These are phyloP conservation scores for Lasiodiplodia gonubiensis DNA, from an alignment of 2,329 filamentous ascomycete genomes.

Conservation along the genomic window DNA sequence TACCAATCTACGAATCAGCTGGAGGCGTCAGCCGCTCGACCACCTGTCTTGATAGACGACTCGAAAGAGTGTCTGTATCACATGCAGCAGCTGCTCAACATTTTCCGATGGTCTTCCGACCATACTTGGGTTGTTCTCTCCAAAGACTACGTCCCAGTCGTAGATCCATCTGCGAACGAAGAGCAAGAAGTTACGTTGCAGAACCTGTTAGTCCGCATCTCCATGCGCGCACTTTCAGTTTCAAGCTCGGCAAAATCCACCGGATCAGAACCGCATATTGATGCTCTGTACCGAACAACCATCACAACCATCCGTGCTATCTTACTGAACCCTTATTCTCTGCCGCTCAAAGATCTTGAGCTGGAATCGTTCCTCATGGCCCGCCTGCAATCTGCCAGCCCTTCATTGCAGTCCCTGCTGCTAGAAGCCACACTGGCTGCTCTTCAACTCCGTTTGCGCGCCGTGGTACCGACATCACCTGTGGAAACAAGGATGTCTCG, in stretches of 20 bases:
- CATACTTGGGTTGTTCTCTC: constrained; percentile 74
- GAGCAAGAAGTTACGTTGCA: constrained; percentile 64
- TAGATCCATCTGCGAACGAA: constrained; percentile 52
- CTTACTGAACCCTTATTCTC: constrained; percentile 66
- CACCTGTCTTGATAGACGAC: constrained; percentile 58
- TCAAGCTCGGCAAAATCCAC: neutral
- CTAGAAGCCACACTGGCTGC: constrained; percentile 78
- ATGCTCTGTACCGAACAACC: constrained; percentile 72
- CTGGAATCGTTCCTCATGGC: constrained; percentile 75
- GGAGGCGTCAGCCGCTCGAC: constrained; percentile 33
- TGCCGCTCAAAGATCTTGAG: constrained; percentile 65
- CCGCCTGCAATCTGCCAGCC: constrained; percentile 63
- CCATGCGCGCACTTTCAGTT: constrained; percentile 65
- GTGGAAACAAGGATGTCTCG: constrained; percentile 12
- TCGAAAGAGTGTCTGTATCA: constrained; percentile 80
- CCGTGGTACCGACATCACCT: neutral
- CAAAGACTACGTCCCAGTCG: constrained; percentile 61
- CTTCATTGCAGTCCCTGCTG: constrained; percentile 75
- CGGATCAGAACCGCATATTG: constrained; percentile 47
- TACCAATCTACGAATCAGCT: constrained; percentile 20
- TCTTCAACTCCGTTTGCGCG: constrained; percentile 63
- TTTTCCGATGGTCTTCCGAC: constrained; percentile 71
- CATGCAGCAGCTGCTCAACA: constrained; percentile 73
- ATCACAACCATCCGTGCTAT: constrained; percentile 70
- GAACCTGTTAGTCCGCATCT: constrained; percentile 70